Base-by-base conservation (phyloP, 2,329 filamentous ascomycete genomes). In the Diaporthe citri region DNA sequence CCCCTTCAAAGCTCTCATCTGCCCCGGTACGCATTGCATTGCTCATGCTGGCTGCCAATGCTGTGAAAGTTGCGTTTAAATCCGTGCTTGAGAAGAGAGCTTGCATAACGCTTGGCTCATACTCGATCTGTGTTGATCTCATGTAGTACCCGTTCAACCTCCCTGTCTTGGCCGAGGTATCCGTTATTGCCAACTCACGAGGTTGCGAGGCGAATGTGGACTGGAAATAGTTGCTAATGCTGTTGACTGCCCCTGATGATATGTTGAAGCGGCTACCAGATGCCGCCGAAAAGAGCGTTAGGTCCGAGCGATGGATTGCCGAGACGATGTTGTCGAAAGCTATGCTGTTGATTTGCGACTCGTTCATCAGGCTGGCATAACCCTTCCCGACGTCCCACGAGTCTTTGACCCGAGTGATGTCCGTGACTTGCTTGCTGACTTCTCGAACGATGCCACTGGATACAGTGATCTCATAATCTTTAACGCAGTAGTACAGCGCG, bases 41-140 rank as follows among this genome's bases (percentile, higher is more conserved):
- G 57, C 41, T 74, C 69, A 72, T 66, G 28, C 73, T 72, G 3
- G 36, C 31, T 28, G 73, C 67, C 48, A 74, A 41, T 28, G 67
- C 67, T 12, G 22, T 20, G 39, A 74, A 74, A 1, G 66, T 74
- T 3, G 46, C 28, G 22, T 72, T 51, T 4, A 74, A 22, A 31
- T 74, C 67, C 6, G 2, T 4, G 13, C 52, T 70, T 3, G 72
- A 67, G 39, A 36, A 70, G 20, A 74, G 52, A 20, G 72, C 22
- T 28, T 51, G 57, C 55, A 64, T 64, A n/a, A 52, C 20, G 17
- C 51, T 43, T 2, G 72, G 60, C 52, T 20, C n/a, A 39, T 67
- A 69, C 10, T 56, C 20, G 22, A 52, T 2, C 10, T 46, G 31
- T 7, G 20, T 17, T 4, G 41, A 41, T 5, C 20, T 60, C 28